Evolutionary conservation across 2,329 filamentous ascomycete genomes (phyloP).

Genomic region (Immersiporthe knoxdaviesiana): DNA sequence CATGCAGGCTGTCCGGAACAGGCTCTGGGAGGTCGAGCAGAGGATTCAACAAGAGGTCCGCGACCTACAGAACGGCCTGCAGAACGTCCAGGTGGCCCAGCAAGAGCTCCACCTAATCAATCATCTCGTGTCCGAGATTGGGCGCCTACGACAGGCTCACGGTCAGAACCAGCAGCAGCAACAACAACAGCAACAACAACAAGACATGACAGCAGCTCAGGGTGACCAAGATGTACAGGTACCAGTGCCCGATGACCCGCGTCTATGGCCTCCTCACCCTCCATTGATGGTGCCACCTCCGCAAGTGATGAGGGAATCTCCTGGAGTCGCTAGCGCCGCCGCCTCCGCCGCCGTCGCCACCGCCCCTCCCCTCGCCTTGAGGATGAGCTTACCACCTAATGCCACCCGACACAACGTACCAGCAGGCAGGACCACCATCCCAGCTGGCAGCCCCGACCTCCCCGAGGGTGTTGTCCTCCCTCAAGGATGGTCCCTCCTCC

Average conservation of each 20-base stretch:
- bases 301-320: neutral
- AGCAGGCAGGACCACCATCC: conserved; percentile 54
- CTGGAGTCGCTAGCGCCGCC: conserved; percentile 18
- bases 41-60: conserved; percentile 70
- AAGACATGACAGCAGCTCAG: conserved; percentile 14
- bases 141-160: conserved; percentile 62
- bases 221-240: conserved; percentile 10
- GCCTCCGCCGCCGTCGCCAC: conserved; percentile 18
- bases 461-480: conserved; percentile 68
- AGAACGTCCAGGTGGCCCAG: conserved; percentile 63
- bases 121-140: conserved; percentile 68
- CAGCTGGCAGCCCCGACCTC: conserved; percentile 62
- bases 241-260: too few relatives aligned
- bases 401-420: conserved; percentile 53
- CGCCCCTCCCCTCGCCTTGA: conserved; percentile 35
- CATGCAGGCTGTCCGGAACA: conserved; percentile 53
- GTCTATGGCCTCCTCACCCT: conserved; percentile 20
- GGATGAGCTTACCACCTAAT: conserved; percentile 46
- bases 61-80: conserved; percentile 66
- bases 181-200: conserved; percentile 30
- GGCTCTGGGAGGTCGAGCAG: conserved; percentile 69
- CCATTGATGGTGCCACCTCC: conserved; percentile 11
- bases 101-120: conserved; percentile 72
- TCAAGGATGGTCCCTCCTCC: conserved; percentile 66
- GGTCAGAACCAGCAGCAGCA: conserved; percentile 35